These are phyloP conservation scores for Albizia julibrissin DNA, from an alignment of 306 rosid species.

Conservation along the genomic window DNA sequence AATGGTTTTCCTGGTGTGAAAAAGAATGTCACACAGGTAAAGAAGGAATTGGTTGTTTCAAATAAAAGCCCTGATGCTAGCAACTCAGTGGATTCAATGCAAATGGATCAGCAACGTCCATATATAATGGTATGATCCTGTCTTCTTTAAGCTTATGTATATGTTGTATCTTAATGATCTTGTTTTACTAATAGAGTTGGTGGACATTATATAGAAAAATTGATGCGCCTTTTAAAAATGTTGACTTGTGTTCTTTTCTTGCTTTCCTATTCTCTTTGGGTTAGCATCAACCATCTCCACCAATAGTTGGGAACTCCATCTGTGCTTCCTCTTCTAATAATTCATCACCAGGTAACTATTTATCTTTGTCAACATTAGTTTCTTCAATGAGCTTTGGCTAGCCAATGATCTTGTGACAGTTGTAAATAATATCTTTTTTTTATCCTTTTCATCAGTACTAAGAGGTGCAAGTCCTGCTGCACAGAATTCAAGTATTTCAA, in stretches of 20 bases:
- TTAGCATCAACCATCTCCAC: constrained; percentile 50
- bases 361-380: constrained; percentile 45
- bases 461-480: neutral
- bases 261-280: constrained; percentile 44
- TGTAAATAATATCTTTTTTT: neutral
- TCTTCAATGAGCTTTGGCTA: neutral
- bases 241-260: constrained; percentile 50
- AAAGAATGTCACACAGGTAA: constrained; percentile 28
- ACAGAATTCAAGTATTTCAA: neutral
- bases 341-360: constrained; percentile 44
- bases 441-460: neutral
- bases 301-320: constrained; percentile 39
- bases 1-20: constrained; percentile 37
- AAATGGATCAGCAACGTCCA: constrained; percentile 52
- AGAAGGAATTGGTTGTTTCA: constrained; percentile 36
- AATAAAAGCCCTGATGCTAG: constrained; percentile 38
- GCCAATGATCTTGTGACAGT: too few species aligned
- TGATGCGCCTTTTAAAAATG: constrained; percentile 4
- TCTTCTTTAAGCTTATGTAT: constrained; percentile 28
- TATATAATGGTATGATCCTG: constrained; percentile 53
- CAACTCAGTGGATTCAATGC: constrained; percentile 38
- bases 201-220: constrained; percentile 7
- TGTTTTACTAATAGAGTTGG: constrained; percentile 7
- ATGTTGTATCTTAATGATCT: neutral
- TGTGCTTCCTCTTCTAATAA: constrained; percentile 42